Conservation (phyloP, 148 eudicot genomes). For the Euryodendron excelsum region DNA sequence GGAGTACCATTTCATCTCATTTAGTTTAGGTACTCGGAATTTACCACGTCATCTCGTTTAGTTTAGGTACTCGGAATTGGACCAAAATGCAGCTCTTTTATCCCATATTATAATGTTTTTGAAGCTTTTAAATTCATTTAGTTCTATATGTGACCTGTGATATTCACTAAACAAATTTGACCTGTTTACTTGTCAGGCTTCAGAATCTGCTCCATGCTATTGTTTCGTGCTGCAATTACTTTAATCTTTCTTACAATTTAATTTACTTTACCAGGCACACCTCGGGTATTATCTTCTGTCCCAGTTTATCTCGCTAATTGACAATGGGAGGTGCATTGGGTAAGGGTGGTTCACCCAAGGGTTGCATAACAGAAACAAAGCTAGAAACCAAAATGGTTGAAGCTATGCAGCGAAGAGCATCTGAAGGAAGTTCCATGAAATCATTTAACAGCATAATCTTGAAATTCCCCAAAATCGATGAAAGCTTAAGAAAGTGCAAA, state of each 20-base stretch:
- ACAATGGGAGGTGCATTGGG: conserved; percentile 67
- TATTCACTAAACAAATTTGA: background rate
- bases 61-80: background rate
- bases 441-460: conserved; percentile 80
- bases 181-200: background rate
- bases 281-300: background rate
- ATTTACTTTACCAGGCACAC: background rate
- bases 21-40: no score
- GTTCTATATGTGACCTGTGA: background rate
- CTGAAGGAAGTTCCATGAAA: conserved; percentile 57
- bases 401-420: conserved; percentile 70
- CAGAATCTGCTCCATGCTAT: background rate
- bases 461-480: conserved; percentile 87
- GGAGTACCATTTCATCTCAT: no score
- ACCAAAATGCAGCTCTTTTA: background rate
- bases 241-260: background rate
- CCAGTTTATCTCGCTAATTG: conserved; percentile 10
- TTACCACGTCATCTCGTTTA: background rate
- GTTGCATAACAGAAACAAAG: conserved; percentile 54
- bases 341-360: conserved; percentile 41
- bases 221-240: background rate
- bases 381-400: conserved; percentile 76
- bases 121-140: background rate
- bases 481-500: conserved; percentile 78
- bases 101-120: background rate